Conservation (phyloP, 768 basidiomycete species). For the Lenzites betulinus region DNA sequence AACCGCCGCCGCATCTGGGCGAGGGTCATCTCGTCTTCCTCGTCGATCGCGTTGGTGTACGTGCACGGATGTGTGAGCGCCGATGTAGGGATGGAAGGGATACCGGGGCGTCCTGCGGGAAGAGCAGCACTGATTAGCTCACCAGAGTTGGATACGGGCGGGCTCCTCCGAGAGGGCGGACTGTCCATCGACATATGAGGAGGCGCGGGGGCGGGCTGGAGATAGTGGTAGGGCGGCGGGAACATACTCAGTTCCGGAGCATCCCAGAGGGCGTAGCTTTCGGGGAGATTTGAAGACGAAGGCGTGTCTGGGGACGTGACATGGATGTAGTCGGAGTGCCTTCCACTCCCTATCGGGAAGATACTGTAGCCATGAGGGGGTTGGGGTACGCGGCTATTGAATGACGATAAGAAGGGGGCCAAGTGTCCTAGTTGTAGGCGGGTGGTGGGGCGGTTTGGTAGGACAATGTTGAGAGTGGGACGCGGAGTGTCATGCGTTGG, state of each 20-base stretch:
- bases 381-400: no score
- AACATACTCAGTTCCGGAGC: background rate
- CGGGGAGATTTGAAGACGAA: background rate
- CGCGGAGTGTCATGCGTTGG: no score
- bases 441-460: no score
- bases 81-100: background rate
- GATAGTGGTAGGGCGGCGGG: background rate
- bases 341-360: no score
- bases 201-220: background rate
- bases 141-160: no score
- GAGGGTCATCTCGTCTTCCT: background rate
- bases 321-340: no score
- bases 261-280: background rate
- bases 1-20: background rate
- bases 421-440: no score
- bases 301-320: background rate
- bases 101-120: background rate
- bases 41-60: background rate
- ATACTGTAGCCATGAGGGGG: no score
- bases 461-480: no score
- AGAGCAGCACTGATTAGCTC: no score
- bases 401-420: no score
- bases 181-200: background rate
- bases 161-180: background rate
- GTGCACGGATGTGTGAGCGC: no score